Evolutionary conservation across 495 filamentous ascomycete species (phyloP), one percentile per base, ranked within the genome.

Genomic region (Wilcoxina mikolae): DNA sequence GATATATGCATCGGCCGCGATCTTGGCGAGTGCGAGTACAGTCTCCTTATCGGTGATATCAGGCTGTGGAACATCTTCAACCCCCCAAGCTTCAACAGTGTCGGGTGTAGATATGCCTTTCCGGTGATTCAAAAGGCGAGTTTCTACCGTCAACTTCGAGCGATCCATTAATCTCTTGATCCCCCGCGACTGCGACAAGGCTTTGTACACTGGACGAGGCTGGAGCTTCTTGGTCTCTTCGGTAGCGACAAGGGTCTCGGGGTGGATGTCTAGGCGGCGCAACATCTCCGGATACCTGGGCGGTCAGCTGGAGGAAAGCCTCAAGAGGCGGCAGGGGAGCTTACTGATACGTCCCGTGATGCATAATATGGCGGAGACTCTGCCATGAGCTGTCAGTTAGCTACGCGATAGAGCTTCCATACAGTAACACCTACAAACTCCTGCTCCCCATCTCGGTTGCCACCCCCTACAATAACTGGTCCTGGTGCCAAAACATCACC

Each of bases 1-100:
- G 22, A 88, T 80, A 68, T 98, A 98, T 26, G 93, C 88, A 65
- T 95, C 78, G 49, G 85, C 77, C 1, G 91, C 82, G 77, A 95
- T 89, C 56, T 79, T 76, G 0, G 93, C 88, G 61, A 98, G 77
- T 20, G 73, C 85, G 54, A 96, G 57, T 11, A 98, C 76, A 0
- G 86, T 94, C 38, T 79, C 73, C 68, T 89, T 94, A 66, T 95
- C 82, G 22, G 86, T 85, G 28, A 90, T 68, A 68, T 98, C 81
- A 11, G 91, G 91, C 0, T 79, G 85, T 1, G 74, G 62, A 1
- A 95, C 70, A 22, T 84, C 79, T 56, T 96, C 91, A 60, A 84
- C 73, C 2, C 81, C 81, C 91, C 91, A 98, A 26, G 83, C 85
- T 3, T 62, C 59, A 17, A 31, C 53, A 77, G 81, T 4, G 79